These are phyloP conservation scores for Rhizophora mangle DNA, from an alignment of 345 rosid species.

Conservation along the genomic window DNA sequence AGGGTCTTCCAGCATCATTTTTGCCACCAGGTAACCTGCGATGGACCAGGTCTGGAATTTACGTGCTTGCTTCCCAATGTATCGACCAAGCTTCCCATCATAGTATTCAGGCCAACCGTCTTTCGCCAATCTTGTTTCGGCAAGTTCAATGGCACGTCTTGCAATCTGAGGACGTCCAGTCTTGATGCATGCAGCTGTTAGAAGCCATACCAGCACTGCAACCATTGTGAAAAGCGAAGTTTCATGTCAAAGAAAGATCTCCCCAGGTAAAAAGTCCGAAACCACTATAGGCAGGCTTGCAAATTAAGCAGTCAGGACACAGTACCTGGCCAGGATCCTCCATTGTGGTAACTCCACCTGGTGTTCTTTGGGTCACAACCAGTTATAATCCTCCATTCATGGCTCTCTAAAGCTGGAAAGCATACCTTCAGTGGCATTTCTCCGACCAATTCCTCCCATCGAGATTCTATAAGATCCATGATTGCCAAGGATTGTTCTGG, in stretches of 20 bases:
- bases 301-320: not conserved
- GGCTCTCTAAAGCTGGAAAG: conserved; percentile 62
- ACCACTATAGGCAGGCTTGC: not conserved
- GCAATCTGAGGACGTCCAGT: conserved; percentile 69
- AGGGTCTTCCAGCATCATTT: conserved; percentile 66
- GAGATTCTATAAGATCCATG: conserved; percentile 64
- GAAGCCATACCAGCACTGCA: conserved; percentile 63
- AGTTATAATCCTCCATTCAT: conserved; percentile 54
- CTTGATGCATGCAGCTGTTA: conserved; percentile 65
- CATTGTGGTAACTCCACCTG: conserved; percentile 67
- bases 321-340: conserved; percentile 73
- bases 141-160: conserved; percentile 51
- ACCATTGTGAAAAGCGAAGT: not conserved
- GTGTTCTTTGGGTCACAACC: conserved; percentile 72
- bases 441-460: conserved; percentile 69
- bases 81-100: conserved; percentile 56
- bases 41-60: conserved; percentile 73
- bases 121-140: conserved; percentile 46
- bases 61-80: conserved; percentile 58
- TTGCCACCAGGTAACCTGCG: conserved; percentile 64
- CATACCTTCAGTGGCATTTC: conserved; percentile 72
- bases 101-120: conserved; percentile 75
- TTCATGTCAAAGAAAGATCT: not conserved
- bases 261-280: not conserved
- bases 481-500: conserved; percentile 63